Base-by-base conservation (phyloP, 2,329 filamentous ascomycete genomes). In the Paecilomyces variotii region DNA sequence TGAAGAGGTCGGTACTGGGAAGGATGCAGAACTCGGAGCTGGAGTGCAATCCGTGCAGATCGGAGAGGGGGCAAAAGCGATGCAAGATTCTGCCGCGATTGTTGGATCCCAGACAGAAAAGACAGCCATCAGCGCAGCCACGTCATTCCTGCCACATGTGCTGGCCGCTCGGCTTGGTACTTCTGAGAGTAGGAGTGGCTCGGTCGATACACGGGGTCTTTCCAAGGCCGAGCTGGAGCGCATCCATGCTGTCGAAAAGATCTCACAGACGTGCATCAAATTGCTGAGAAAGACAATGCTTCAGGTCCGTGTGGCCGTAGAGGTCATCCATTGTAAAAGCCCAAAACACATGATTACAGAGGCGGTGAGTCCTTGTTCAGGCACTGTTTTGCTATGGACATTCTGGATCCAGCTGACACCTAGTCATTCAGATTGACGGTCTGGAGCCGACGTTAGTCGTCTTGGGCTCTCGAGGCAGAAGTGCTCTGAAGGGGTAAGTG, bases 301-400 rank as follows among this genome's bases (percentile, higher is more conserved):
- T 59, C 93, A 99, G 72, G 92, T 97, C 54, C 86, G 91, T 59
- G 89, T 97, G 54, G 91, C 96, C 55, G 88, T 99, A 34, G 94
- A 99, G 75, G 93, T 97, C 28, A 88, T 99, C 64, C 94, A 97
- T 76, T 97, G 94, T 86, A 97, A 97, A 81, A 97, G 90, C 69
- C 91, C 94, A 3, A 93, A 94, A 73, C 92, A 97, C 72, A 83
- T 97, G 78, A 91, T 99, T 63, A 96, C 91, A 0, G 94, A 97
- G 78, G 91, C 97, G 65, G 83, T 85, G 69, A 74, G 82, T 78
- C 54, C 58, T 56, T 54, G 58, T 26, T 32, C 34, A 56, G 30
- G 28, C n/a, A 27, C 56, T 6, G n/a, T 54, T 27, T 25, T 52
- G 25, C 14, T 2, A 25, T 45, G 45, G 7, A 39, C 11, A 53